phyloP scores from a whole-genome alignment of 2,329 filamentous ascomycete genomes.

The Botrytis paeoniae region DNA sequence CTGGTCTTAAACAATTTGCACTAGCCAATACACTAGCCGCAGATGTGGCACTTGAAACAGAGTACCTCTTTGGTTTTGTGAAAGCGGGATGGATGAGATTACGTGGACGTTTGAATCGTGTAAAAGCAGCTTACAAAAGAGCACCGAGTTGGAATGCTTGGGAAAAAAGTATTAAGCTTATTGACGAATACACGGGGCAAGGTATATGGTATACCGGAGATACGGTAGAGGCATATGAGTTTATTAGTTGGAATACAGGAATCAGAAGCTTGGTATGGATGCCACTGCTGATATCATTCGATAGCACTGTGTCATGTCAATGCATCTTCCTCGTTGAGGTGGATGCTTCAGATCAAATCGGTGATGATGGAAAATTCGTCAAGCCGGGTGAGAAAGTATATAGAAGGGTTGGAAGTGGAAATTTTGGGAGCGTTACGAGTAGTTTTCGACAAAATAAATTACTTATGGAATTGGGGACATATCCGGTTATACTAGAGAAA shows the following conservation, averaged over 20 bases:
- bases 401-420: background rate
- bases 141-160: slow-evolving; percentile 2
- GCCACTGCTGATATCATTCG: background rate
- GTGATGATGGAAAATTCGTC: background rate
- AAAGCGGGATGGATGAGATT: background rate
- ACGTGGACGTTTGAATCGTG: background rate
- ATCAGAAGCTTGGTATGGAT: background rate
- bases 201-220: background rate
- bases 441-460: background rate
- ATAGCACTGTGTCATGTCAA: background rate
- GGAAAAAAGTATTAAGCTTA: background rate
- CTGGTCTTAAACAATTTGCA: background rate
- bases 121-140: background rate
- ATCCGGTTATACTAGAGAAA: background rate
- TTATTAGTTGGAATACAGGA: background rate
- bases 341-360: background rate
- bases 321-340: background rate
- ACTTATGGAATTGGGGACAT: background rate
- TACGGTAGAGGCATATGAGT: background rate
- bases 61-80: background rate
- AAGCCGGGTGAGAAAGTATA: background rate
- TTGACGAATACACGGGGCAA: background rate
- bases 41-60: background rate
- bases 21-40: background rate
- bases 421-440: background rate